Evolutionary conservation across 805 yeast genomes (phyloP), one percentile per base, ranked within the genome.

Genomic region (Barnettozyma californica): DNA sequence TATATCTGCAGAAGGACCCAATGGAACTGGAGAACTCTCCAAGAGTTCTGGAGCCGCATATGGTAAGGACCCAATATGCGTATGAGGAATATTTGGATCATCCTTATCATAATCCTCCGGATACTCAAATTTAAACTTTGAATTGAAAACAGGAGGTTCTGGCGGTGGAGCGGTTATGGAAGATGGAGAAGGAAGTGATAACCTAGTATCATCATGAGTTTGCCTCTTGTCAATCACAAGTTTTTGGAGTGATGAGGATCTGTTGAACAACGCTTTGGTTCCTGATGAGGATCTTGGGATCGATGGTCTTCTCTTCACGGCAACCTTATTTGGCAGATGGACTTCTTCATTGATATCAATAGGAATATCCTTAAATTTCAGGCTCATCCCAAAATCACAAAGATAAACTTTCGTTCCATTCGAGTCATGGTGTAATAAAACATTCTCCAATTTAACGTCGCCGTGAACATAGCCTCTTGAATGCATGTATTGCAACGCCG

Each of bases 321-420:
- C 37, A 7, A 18, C 18, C 14, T 41, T 33, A 55, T 51, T 56
- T 10, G 50, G 18, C 2, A 46, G 36, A 61, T 45, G 14, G 4
- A 59, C 47, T 19, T 61, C 63, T 7, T 58, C 59, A 26, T 46
- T 38, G 3, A 46, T 41, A 27, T 44, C 47, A 11, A 21, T 10
- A n/a, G 57, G 52, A 1, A 34, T 41, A 11, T 45, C 41, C 43
- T 46, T 59, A 44, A 53, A 57, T 31, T 53, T 57, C 16, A 70
- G 68, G 43, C 80, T 71, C 95, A 91, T 87, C 5, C 98, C 98
- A 68, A 91, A 91, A 66, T 91, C 98, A 67, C 97, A 87, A 7
- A 91, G 62, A 23, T 84, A 61, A 53, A 87, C 62, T 44, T 56
- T 64, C 50, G 68, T 54, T 27, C 56, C 51, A 19, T 53, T 51